Conservation (phyloP, 2,329 filamentous ascomycete genomes). For the Dactylellina parvicollis region DNA sequence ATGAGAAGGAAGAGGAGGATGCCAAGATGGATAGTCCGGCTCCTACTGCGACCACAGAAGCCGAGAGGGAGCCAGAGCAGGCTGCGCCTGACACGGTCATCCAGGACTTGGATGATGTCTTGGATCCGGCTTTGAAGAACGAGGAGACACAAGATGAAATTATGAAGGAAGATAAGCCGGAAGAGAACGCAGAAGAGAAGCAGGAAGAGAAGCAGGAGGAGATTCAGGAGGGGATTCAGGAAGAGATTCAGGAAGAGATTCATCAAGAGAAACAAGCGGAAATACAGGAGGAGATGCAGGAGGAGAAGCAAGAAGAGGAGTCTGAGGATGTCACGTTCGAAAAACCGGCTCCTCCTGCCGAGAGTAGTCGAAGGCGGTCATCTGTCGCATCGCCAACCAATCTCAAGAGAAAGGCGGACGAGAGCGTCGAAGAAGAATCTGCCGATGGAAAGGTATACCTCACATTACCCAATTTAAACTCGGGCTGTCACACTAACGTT, state of each 20-base stretch:
- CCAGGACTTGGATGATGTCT: slow-evolving; percentile 24
- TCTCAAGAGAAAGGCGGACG: slow-evolving; percentile 45
- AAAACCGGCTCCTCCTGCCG: slow-evolving; percentile 27
- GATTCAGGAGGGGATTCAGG: slow-evolving; percentile 18
- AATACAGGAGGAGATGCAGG: slow-evolving; percentile 25
- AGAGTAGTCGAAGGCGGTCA: slow-evolving; percentile 17
- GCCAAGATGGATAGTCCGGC: slow-evolving; percentile 51
- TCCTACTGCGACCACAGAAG: slow-evolving; percentile 44
- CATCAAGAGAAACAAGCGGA: slow-evolving; percentile 32
- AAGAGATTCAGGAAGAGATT: slow-evolving; percentile 18
- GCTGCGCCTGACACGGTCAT: slow-evolving; percentile 12
- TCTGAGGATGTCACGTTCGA: slow-evolving; percentile 22
- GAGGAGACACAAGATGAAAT: slow-evolving; percentile 28
- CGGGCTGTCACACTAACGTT: slow-evolving; percentile 10
- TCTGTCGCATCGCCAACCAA: slow-evolving; percentile 29
- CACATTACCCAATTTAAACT: too few relatives aligned
- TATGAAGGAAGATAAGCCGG: slow-evolving; percentile 34
- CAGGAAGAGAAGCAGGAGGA: slow-evolving; percentile 19
- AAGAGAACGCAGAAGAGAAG: too few relatives aligned
- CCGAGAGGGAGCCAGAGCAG: slow-evolving; percentile 18
- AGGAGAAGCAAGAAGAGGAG: slow-evolving; percentile 32
- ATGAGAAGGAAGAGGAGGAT: slow-evolving; percentile 61
- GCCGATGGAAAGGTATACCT: slow-evolving; percentile 31
- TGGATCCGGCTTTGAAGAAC: slow-evolving; percentile 29
- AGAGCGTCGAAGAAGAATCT: slow-evolving; percentile 41